Evolutionary conservation across 305 asterid genomes (phyloP).

Genomic region (Solanum chacoense): DNA sequence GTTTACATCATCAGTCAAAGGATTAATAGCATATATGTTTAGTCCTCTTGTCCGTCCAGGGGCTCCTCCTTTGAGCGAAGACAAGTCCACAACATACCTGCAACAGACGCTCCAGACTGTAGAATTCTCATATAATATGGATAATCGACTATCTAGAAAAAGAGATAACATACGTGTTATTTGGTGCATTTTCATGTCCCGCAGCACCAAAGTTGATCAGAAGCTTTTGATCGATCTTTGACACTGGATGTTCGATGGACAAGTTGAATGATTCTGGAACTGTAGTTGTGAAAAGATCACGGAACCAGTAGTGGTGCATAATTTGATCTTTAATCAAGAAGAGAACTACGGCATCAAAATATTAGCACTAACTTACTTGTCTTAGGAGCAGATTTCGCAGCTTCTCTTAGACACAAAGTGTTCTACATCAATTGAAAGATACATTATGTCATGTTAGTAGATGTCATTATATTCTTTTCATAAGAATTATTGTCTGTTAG

Average conservation of each 20-base stretch:
- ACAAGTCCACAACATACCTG: slow-evolving; percentile 50
- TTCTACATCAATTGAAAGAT: slow-evolving; percentile 27
- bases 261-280: slow-evolving; percentile 26
- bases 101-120: slow-evolving; percentile 3
- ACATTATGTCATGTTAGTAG: background rate
- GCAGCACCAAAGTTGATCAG: slow-evolving; percentile 20
- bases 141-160: background rate
- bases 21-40: slow-evolving; percentile 11
- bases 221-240: slow-evolving; percentile 46
- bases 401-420: slow-evolving; percentile 40
- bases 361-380: slow-evolving; percentile 36
- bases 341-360: background rate
- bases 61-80: slow-evolving; percentile 64
- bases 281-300: slow-evolving; percentile 13
- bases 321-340: background rate
- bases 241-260: slow-evolving; percentile 35
- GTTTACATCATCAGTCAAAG: slow-evolving; percentile 10
- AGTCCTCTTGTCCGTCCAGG: slow-evolving; percentile 86
- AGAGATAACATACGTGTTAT: slow-evolving; percentile 25
- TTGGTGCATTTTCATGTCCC: slow-evolving; percentile 16
- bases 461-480: background rate
- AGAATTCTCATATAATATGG: background rate
- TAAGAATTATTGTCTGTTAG: background rate
- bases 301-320: background rate
- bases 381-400: slow-evolving; percentile 12